Evolutionary conservation across 768 basidiomycete species (phyloP), one percentile per base, ranked within the genome.

Genomic region (Auriscalpium microsporum): DNA sequence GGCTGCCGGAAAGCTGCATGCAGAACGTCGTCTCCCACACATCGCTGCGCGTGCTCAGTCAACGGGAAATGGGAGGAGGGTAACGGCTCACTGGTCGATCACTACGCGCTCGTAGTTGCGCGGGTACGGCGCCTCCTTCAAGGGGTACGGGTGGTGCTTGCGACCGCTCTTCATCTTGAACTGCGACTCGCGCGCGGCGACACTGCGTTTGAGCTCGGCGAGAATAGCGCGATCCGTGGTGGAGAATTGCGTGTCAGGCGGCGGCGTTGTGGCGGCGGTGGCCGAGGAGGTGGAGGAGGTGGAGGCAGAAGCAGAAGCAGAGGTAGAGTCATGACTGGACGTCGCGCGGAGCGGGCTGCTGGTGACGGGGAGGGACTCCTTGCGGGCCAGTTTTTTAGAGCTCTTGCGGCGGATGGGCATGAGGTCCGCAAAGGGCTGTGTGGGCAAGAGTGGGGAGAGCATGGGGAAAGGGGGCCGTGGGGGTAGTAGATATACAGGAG

Each of bases 11-110:
- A 10, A 80, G 70, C 50, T 79, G 77, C 50, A 76, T 73, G 54
- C 74, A 73, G 60, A 78, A 80, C 52, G 75, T 67, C 16, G 77
- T 80, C 65, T 87, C 84, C 83, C 85, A 85, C 17, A 83, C 77
- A 61, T 87, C 86, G 58, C 86, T 87, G 47, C 3, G 53, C 55
- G 14, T 21, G 47, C 50, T 58, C 38, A 35, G 44, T 45, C 19
- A 51, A 42, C 28, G 14, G 8, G 35, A 42, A 44, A 40, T 16
- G 19, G 37, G 23, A 45, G 6, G 44, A 48, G 14, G 8, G 16
- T 40, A 36, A 49, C 47, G 36, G 10, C 86, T 73, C 64, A 87
- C 86, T 84, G 64, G 69, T 88, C 87, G 23, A 87, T 65, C 40
- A 81, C 78, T 35, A 78, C 75, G 16, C 77, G 69, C 55, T 82